Evolutionary conservation across 2,329 filamentous ascomycete genomes (phyloP).

Genomic region (Diaporthe citri): DNA sequence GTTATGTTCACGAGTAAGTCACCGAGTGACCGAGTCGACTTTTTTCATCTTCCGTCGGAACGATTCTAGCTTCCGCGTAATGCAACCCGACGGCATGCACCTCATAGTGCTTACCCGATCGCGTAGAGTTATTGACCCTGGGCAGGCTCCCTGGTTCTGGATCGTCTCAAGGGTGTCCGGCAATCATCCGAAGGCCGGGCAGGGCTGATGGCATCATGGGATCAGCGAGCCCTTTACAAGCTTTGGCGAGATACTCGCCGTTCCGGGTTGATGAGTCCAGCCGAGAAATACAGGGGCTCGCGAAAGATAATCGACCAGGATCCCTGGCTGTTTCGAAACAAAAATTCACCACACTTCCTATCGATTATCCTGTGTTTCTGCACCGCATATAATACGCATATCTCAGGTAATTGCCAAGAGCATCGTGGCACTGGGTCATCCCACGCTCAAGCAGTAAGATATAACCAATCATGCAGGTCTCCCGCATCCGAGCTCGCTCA

Average conservation of each 20-base stretch:
- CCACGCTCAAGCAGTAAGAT: background rate
- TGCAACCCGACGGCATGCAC: background rate
- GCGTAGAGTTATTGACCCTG: background rate
- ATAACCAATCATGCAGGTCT: background rate
- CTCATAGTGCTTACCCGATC: background rate
- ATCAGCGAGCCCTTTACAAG: background rate
- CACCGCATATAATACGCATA: constrained; percentile 2
- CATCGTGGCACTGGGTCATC: constrained; percentile 6
- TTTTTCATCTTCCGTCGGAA: constrained; percentile 2
- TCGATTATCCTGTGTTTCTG: background rate
- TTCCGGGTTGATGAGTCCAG: constrained; percentile 6
- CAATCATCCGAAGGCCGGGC: background rate
- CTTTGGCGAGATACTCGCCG: background rate
- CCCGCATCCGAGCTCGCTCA: constrained; percentile 2
- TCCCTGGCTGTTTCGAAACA: constrained; percentile 15
- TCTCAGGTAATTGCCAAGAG: background rate
- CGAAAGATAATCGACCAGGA: background rate
- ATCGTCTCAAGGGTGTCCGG: background rate
- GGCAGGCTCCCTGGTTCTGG: background rate
- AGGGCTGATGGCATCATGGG: constrained; percentile 24
- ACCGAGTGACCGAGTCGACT: background rate
- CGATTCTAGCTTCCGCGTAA: background rate
- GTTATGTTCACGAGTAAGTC: background rate
- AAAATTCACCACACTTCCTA: background rate
- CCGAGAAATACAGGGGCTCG: background rate